Conservation (phyloP, 148 eudicot genomes). For the Diospyros kaki region DNA sequence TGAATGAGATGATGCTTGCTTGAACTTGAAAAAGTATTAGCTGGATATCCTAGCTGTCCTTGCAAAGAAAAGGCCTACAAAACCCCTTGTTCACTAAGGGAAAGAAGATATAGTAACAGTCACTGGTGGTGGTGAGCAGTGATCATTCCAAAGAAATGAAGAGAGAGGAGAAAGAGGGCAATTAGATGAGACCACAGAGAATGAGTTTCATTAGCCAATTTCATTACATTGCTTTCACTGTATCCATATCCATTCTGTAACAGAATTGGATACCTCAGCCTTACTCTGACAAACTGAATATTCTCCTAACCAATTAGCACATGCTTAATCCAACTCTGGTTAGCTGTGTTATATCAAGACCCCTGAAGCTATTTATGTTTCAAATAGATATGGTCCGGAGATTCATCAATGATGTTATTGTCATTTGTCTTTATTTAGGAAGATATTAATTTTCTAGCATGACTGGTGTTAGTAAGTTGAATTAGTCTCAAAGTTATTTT, state of each 20-base stretch:
- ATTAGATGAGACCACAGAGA: too few relatives aligned
- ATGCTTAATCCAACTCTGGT: too few relatives aligned
- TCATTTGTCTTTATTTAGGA: background rate
- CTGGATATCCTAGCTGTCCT: background rate
- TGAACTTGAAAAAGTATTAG: background rate
- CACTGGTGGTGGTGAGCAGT: too few relatives aligned
- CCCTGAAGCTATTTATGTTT: background rate
- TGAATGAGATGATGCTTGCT: too few relatives aligned
- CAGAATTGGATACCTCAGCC: too few relatives aligned
- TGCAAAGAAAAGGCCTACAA: background rate
- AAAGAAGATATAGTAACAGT: background rate
- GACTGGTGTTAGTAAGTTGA: background rate
- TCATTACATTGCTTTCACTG: too few relatives aligned
- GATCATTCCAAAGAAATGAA: too few relatives aligned
- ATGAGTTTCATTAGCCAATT: too few relatives aligned
- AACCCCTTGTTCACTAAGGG: background rate
- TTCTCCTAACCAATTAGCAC: too few relatives aligned
- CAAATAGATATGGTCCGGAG: background rate
- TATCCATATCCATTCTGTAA: too few relatives aligned
- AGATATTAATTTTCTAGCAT: background rate
- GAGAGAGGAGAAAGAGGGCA: too few relatives aligned
- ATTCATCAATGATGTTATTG: background rate
- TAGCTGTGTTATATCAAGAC: background rate
- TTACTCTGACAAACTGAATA: too few relatives aligned
- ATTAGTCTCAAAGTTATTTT: background rate